Evolutionary conservation across 108 stramenopile species (phyloP), one percentile per base, ranked within the genome.

Genomic region (Mediolabrus comicus): DNA sequence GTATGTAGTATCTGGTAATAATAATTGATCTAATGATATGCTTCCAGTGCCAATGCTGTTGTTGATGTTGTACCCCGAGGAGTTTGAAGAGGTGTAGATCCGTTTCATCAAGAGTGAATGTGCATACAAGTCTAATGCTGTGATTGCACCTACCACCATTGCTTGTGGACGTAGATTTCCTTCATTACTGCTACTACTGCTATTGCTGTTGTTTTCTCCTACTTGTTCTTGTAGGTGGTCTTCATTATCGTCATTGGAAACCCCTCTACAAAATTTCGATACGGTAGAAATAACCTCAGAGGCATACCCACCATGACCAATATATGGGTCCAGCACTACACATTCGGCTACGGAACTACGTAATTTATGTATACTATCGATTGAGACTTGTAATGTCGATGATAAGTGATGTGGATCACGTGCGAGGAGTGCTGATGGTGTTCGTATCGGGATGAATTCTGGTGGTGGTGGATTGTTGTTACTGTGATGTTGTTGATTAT

Each of bases 351-450:
- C 69, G 6, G 13, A 8, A 24, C 52, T 65, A 10, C 77, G 77
- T 24, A 78, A 26, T 13, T 58, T 33, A 8, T 60, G 9, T 12
- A 78, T 38, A 17, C 43, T 27, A 17, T 55, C 17, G 0, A 78
- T 58, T 3, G 77, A 58, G 0, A 59, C 30, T 14, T 54, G 13
- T 30, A 77, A 43, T 5, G 63, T 19, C 3, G 51, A 30, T 8
- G 69, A 71, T 14, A 71, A 33, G 16, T 66, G 57, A 59, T 34
- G n/a, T 0, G 70, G 69, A 58, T 78, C 69, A 3, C 77, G 77
- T 16, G 77, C 57, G 53, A 78, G 69, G 36, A 78, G 77, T 25
- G 77, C 77, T 14, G 77, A 78, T 33, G 77, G 77, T 12, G 77
- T 77, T 27, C 58, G 62, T 11, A 77, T 65, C 32, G 76, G 63